A percentile compares a stretch with the other conserved stretches of the same genome.
These are phyloP conservation scores for Aspergillus terreus DNA, from an alignment of 2,329 filamentous ascomycete species.

Conservation along the genomic window DNA sequence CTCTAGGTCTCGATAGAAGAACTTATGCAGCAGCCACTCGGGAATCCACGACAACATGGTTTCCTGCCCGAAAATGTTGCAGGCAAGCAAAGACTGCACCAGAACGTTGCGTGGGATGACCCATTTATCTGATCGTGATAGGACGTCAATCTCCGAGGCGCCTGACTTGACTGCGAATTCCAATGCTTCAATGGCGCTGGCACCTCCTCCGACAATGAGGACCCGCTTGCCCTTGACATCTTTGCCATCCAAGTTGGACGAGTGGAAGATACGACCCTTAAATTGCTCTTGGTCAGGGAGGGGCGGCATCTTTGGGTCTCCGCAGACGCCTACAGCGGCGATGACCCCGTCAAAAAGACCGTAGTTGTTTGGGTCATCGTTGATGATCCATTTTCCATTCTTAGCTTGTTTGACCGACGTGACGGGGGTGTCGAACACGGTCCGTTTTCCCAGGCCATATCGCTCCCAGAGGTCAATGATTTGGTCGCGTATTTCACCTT, in stretches of 20 bases:
- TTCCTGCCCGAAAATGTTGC: constrained; percentile 77
- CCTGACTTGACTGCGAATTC: constrained; percentile 69
- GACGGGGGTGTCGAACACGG: constrained; percentile 67
- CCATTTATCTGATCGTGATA: constrained; percentile 80
- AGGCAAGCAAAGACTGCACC: constrained; percentile 67
- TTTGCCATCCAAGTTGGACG: constrained; percentile 69
- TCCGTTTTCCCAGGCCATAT: constrained; percentile 68
- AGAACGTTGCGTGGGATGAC: constrained; percentile 78
- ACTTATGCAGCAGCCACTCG: constrained; percentile 66
- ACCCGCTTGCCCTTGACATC: constrained; percentile 71
- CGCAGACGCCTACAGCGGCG: constrained; percentile 75
- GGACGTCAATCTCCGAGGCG: constrained; percentile 66
- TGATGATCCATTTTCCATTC: constrained; percentile 72
- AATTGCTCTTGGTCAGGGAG: constrained; percentile 70
- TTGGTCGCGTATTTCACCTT: constrained; percentile 70
- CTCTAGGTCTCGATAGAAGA: constrained; percentile 79
- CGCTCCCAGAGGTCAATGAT: constrained; percentile 69
- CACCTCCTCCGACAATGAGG: constrained; percentile 69
- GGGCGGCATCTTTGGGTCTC: constrained; percentile 68
- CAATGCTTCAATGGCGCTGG: constrained; percentile 76
- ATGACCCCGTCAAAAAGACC: constrained; percentile 77
- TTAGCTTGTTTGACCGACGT: constrained; percentile 66
- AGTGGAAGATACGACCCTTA: constrained; percentile 70
- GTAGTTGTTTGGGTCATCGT: constrained; percentile 64
- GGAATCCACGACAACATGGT: constrained; percentile 74